Base-by-base conservation (phyloP, 2,329 filamentous ascomycete genomes). In the Aspergillus ruber region DNA sequence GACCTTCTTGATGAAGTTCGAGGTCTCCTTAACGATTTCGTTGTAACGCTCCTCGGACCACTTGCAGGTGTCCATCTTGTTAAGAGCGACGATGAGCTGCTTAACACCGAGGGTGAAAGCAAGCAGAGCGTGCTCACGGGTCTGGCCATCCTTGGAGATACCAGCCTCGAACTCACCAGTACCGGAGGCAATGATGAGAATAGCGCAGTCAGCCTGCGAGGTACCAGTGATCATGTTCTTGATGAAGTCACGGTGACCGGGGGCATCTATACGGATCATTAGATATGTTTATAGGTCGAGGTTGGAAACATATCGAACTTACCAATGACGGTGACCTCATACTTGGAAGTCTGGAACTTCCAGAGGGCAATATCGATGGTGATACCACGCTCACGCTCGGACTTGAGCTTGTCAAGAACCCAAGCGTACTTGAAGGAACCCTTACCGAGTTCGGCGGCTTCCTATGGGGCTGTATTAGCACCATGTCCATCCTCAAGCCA, bases 201-300 rank as follows among this genome's bases (percentile, higher is more conserved):
- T 89, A 72, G 93, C 93, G 81, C 93, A 97, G 74, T 98, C 93
- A 69, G 93, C 93, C 87, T 97, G 93, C 77, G 93, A 98, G 73
- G 93, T 97, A 90, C 93, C 93, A 86, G 93, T 97, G 78, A 98
- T 98, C 93, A 98, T 98, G 90, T 97, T 98, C 91, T 98, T 98
- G 89, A 98, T 97, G 85, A 97, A 98, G 75, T 98, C 93, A 93
- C 93, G 91, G 81, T 98, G 93, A 80, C 93, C 93, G 71, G 93
- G 93, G 76, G 93, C 93, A 73, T 98, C 88, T 86, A 62, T 8
- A 42, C 56, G 46, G 18, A 13, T 3, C 17, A 10, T 40, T 23
- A 20, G 9, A 10, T 6, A 6, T 21, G 18, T 9, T 17, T 12
- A 7, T 13, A 18, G 17, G 2, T n/a, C 1, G 6, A 17, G 12